phyloP scores from a whole-genome alignment of 179 eudicot genomes.

The Silene vulgaris region DNA sequence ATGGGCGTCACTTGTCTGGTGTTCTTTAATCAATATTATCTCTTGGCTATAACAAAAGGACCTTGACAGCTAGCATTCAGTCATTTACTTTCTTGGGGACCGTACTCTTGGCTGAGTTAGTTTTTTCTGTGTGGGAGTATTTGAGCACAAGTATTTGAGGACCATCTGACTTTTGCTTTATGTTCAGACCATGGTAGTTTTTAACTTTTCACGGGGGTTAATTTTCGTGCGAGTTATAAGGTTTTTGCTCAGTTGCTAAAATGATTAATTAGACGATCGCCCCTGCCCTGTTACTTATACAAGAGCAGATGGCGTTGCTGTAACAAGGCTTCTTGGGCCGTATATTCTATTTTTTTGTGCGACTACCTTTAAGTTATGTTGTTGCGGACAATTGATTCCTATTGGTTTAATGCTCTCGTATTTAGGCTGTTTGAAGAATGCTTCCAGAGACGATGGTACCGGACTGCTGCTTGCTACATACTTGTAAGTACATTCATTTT shows the following conservation, averaged over 20 bases:
- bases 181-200: neutral
- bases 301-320: neutral
- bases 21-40: neutral
- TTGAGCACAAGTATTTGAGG: neutral
- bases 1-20: neutral
- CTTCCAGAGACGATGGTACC: slow-evolving; percentile 90
- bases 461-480: slow-evolving; percentile 88
- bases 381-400: neutral
- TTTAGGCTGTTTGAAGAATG: slow-evolving; percentile 94
- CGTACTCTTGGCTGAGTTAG: slow-evolving; percentile 1
- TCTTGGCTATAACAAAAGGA: neutral
- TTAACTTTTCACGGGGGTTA: neutral
- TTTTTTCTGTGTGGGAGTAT: neutral
- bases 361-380: neutral
- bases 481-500: slow-evolving; percentile 48
- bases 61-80: slow-evolving; percentile 1
- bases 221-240: neutral
- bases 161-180: neutral
- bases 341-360: neutral
- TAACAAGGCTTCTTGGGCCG: neutral
- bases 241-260: neutral
- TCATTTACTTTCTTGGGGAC: neutral
- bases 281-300: neutral
- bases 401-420: neutral
- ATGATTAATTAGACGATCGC: neutral